Conservation (phyloP, 2,329 filamentous ascomycete genomes). For the Exophiala sp. region DNA sequence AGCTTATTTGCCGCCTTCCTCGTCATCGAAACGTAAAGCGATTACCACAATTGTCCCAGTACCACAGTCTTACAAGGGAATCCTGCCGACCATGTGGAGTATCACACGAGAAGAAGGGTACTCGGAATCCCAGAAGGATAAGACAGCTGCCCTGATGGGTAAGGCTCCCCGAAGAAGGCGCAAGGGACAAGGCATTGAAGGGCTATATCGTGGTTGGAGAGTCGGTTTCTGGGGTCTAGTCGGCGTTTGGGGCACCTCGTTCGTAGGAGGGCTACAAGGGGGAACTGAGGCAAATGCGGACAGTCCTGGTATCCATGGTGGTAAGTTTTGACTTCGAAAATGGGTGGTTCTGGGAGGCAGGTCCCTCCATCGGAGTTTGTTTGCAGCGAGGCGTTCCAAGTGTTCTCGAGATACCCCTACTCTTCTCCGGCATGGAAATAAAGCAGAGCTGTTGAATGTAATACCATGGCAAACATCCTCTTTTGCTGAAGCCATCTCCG, state of each 20-base stretch:
- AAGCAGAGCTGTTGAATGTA: background rate
- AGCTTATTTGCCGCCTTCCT: constrained; percentile 37
- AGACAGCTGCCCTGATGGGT: constrained; percentile 33
- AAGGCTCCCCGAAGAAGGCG: constrained; percentile 42
- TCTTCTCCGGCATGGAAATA: constrained; percentile 12
- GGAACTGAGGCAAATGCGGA: constrained; percentile 19
- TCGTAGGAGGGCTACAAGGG: constrained; percentile 35
- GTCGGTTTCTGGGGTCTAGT: constrained; percentile 52
- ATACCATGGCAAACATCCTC: background rate
- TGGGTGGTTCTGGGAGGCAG: background rate
- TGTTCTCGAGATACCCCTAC: constrained; percentile 17
- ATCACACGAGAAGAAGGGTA: constrained; percentile 78
- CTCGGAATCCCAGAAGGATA: constrained; percentile 42
- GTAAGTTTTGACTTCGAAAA: constrained; percentile 24
- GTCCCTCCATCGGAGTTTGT: background rate
- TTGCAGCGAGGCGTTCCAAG: constrained; percentile 14
- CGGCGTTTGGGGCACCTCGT: constrained; percentile 49
- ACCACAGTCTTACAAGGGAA: constrained; percentile 70
- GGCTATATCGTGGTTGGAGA: constrained; percentile 54
- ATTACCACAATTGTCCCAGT: constrained; percentile 70
- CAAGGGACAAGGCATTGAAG: constrained; percentile 51
- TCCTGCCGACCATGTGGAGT: constrained; percentile 83
- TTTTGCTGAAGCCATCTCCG: too few species aligned
- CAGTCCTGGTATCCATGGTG: constrained; percentile 21
- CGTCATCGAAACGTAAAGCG: constrained; percentile 36